Evolutionary conservation across 2,329 filamentous ascomycete genomes (phyloP).

Genomic region (Colletotrichum gloeosporioides): DNA sequence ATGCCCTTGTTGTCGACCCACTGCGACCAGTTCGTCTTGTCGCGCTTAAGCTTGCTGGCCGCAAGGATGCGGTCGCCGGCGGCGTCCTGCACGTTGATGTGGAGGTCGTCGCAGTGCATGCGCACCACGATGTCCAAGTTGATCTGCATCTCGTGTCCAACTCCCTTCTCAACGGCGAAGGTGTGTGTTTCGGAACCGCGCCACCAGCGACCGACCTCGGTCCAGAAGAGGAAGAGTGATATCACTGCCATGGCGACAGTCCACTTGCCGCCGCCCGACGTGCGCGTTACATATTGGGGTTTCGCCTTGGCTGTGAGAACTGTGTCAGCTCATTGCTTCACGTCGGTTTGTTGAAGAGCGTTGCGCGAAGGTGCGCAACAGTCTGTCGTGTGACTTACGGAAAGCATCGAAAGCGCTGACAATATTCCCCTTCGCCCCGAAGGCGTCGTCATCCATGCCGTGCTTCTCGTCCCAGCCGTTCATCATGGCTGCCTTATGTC

Average conservation of each 20-base stretch:
- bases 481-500: constrained; percentile 54
- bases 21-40: constrained; percentile 80
- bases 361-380: neutral
- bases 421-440: constrained; percentile 74
- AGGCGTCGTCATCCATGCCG: constrained; percentile 75
- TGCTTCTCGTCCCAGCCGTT: constrained; percentile 77
- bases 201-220: constrained; percentile 85
- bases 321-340: constrained; percentile 23
- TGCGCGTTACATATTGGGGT: constrained; percentile 86
- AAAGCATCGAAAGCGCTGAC: constrained; percentile 96
- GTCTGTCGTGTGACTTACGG: constrained; percentile 63
- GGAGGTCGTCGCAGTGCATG: constrained; percentile 88
- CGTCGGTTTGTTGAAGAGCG: neutral
- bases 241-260: constrained; percentile 81
- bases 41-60: constrained; percentile 72
- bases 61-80: constrained; percentile 91
- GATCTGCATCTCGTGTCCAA: constrained; percentile 87
- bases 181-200: constrained; percentile 83
- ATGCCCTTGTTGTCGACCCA: constrained; percentile 78
- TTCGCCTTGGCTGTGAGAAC: constrained; percentile 84
- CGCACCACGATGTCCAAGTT: constrained; percentile 92
- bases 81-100: constrained; percentile 96
- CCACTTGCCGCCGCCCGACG: constrained; percentile 90
- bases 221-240: constrained; percentile 76
- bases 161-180: constrained; percentile 91